Base-by-base conservation (phyloP, 495 filamentous ascomycete species). In the Evernia prunastri region DNA sequence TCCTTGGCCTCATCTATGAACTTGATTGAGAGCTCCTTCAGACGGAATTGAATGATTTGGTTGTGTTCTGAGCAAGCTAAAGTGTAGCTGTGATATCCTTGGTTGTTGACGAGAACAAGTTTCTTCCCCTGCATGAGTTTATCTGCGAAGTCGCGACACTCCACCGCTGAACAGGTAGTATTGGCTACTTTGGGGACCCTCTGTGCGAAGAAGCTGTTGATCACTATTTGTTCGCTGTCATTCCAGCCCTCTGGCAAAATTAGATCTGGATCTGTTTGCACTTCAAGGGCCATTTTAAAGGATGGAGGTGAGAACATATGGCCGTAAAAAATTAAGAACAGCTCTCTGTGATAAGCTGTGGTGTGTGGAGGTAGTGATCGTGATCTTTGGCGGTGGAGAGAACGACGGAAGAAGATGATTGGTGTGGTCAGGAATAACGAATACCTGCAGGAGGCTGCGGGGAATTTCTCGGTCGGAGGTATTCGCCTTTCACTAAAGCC, bases 211-310 rank as follows among this genome's bases (percentile, higher is more conserved):
- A 54, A 54, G 23, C 12, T 17, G 23, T 54, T 17, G 23, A 54
- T 54, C 51, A 54, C 4, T 12, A 27, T 12, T 54, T 11, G 51
- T 31, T 54, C 51, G n/a, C 51, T 54, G n/a, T 54, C 51, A 54
- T 54, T 23, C 51, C 51, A 29, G 25, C 8, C n/a, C 0, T 36
- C 35, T 36, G 35, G 35, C 5, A 36, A 2, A 6, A 36, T 10
- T 6, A 36, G 35, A 6, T 36, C 35, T 10, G 35, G 35, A 10
- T 36, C 35, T 36, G 35, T 36, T 10, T 36, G 35, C 35, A 36
- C 10, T 36, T 36, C 35, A 6, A 6, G 35, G 10, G 35, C 35
- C 35, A 36, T 36, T 10, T 36, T 36, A 36, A 36, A 6, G 35
- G 5, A 10, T 36, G 35, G 35, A 6, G 6, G 5, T 5, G 10